These are phyloP conservation scores for Penicillium corylophilum DNA, from an alignment of 2,329 filamentous ascomycete species.

Conservation along the genomic window DNA sequence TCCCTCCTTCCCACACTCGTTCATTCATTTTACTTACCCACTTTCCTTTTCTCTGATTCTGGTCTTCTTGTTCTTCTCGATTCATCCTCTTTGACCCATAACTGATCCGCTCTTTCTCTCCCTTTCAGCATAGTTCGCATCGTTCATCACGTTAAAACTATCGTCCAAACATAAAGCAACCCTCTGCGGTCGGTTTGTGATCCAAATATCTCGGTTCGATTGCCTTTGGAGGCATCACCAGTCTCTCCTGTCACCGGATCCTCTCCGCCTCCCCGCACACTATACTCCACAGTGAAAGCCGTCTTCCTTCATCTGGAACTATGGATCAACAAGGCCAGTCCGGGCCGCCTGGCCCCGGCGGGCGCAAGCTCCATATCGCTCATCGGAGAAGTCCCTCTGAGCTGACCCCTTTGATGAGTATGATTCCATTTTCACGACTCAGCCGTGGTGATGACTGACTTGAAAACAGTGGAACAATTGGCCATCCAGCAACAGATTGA, in stretches of 20 bases:
- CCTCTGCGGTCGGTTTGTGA: slow-evolving; percentile 28
- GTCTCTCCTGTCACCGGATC: slow-evolving; percentile 26
- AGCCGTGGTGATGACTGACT: not conserved
- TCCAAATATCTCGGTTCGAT: slow-evolving; percentile 25
- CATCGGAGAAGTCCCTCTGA: slow-evolving; percentile 96
- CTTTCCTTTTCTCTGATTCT: not conserved
- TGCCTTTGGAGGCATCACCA: slow-evolving; percentile 26
- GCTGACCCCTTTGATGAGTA: slow-evolving; percentile 96
- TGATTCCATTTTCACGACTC: slow-evolving; percentile 48
- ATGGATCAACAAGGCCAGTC: slow-evolving; percentile 67
- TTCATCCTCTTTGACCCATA: slow-evolving; percentile 8
- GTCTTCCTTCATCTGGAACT: slow-evolving; percentile 27
- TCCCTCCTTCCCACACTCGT: slow-evolving; percentile 12
- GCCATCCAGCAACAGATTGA: slow-evolving; percentile 98
- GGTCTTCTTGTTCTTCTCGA: slow-evolving; percentile 4
- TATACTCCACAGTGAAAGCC: slow-evolving; percentile 22
- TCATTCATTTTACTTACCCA: slow-evolving; percentile 9
- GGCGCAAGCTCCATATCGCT: slow-evolving; percentile 92
- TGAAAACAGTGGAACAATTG: slow-evolving; percentile 80
- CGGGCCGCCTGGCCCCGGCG: slow-evolving; percentile 66
- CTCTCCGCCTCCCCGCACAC: slow-evolving; percentile 12
- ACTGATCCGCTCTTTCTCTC: slow-evolving; percentile 20
- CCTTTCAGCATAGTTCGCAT: slow-evolving; percentile 17
- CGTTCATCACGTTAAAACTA: slow-evolving; percentile 15
- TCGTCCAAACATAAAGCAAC: slow-evolving; percentile 25